phyloP scores from a whole-genome alignment of 2,329 filamentous ascomycete species.

The Ceratocystis harringtonii region DNA sequence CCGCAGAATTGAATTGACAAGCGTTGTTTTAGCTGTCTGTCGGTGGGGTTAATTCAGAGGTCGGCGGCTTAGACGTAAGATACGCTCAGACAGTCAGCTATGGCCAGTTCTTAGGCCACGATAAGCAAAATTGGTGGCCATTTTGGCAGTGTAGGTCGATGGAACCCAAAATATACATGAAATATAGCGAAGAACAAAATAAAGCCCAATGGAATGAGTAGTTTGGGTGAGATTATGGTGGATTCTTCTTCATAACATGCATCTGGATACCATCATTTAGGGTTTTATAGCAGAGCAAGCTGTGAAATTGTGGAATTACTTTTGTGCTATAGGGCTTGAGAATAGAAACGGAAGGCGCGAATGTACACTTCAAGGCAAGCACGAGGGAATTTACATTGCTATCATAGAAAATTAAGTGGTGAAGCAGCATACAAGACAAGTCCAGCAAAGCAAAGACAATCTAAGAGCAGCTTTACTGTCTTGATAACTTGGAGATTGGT shows the following conservation, averaged over 20 bases:
- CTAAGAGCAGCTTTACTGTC: no score
- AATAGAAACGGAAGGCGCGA: no score
- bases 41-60: not conserved
- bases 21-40: not conserved
- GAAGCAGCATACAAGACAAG: no score
- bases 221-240: not conserved
- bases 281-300: no score
- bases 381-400: no score
- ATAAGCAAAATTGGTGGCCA: not conserved
- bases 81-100: not conserved
- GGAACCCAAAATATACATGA: not conserved
- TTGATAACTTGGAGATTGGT: no score
- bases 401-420: no score
- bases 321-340: no score
- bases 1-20: not conserved
- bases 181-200: not conserved
- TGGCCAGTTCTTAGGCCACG: not conserved
- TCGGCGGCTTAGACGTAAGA: not conserved
- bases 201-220: not conserved
- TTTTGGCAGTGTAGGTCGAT: not conserved
- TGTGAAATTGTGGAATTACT: no score
- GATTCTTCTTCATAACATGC: not conserved
- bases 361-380: no score
- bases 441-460: no score
- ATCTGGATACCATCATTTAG: not conserved